phyloP scores from a whole-genome alignment of 805 yeast genomes.

The Pichia paraexigua region DNA sequence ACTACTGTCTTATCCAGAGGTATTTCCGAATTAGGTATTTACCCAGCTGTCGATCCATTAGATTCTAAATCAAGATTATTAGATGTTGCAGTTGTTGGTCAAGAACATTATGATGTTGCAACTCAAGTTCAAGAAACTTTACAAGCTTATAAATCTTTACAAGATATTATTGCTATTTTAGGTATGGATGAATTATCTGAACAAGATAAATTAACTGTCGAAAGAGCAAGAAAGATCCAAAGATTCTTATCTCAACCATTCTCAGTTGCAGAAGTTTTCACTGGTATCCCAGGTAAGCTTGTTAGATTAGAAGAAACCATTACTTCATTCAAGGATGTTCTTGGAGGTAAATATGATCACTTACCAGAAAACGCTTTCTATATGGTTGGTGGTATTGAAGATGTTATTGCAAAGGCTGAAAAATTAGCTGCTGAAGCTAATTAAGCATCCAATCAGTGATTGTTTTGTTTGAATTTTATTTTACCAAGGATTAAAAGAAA shows the following conservation, averaged over 20 bases:
- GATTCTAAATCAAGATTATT: conserved; percentile 98
- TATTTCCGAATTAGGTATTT: conserved; percentile 99
- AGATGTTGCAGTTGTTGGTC: conserved; percentile 95
- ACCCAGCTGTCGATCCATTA: conserved; percentile 99
- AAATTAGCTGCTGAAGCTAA: conserved; percentile 92
- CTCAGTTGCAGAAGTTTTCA: conserved; percentile 99
- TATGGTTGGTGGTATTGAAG: conserved; percentile 99
- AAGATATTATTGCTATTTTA: conserved; percentile 99
- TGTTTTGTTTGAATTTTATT: conserved; percentile 3
- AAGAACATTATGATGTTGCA: conserved; percentile 97
- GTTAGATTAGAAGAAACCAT: conserved; percentile 95
- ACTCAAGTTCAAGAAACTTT: conserved; percentile 94
- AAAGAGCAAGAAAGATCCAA: conserved; percentile 99
- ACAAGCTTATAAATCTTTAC: conserved; percentile 99
- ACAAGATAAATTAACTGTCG: conserved; percentile 97
- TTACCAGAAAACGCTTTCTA: conserved; percentile 99
- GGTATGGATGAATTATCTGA: conserved; percentile 99
- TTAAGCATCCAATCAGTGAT: conserved; percentile 28
- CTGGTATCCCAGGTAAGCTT: conserved; percentile 98
- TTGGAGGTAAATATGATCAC: conserved; percentile 97
- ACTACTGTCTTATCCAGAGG: conserved; percentile 99
- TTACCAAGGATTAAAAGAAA: background rate
- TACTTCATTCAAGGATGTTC: conserved; percentile 90
- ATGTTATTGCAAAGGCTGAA: conserved; percentile 97
- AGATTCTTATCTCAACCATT: conserved; percentile 99